These are phyloP conservation scores for Phytophthora citrophthora DNA, from an alignment of 352 stramenopile species.

Conservation along the genomic window DNA sequence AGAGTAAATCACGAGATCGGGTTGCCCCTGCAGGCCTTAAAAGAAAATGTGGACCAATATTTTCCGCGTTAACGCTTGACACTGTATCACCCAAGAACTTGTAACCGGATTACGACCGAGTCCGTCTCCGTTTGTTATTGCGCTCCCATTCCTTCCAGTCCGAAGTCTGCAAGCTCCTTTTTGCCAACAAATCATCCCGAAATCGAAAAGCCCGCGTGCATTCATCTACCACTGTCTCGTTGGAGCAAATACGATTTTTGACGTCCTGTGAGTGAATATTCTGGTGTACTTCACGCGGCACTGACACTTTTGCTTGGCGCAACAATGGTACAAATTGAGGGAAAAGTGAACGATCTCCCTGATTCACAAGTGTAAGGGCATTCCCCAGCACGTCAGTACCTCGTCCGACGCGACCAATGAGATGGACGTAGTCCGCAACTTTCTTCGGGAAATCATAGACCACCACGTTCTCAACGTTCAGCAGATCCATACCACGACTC, in stretches of 20 bases:
- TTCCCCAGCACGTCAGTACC: constrained; percentile 22
- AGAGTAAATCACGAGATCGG: not conserved
- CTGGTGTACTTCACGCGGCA: constrained; percentile 57
- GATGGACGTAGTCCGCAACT: constrained; percentile 68
- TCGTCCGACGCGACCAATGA: constrained; percentile 62
- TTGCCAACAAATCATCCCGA: constrained; percentile 26
- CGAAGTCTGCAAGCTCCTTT: constrained; percentile 9
- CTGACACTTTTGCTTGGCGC: constrained; percentile 27
- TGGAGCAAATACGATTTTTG: constrained; percentile 17
- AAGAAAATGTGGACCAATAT: constrained; percentile 3
- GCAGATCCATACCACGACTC: constrained; percentile 74
- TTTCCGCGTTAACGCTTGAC: not conserved
- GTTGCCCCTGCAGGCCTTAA: constrained; percentile 1
- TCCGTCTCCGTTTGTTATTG: constrained; percentile 31
- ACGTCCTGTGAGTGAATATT: constrained; percentile 32
- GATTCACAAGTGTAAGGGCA: constrained; percentile 57
- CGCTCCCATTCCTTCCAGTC: constrained; percentile 50
- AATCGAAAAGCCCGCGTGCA: constrained; percentile 58
- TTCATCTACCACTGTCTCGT: constrained; percentile 40
- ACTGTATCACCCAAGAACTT: not conserved
- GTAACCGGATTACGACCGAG: not conserved
- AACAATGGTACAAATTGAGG: constrained; percentile 45
- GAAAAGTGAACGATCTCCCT: constrained; percentile 47
- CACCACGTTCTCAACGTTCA: constrained; percentile 72
- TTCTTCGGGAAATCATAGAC: constrained; percentile 76